Conservation (phyloP, 2,329 filamentous ascomycete genomes). For the Cryphonectria radicalis region DNA sequence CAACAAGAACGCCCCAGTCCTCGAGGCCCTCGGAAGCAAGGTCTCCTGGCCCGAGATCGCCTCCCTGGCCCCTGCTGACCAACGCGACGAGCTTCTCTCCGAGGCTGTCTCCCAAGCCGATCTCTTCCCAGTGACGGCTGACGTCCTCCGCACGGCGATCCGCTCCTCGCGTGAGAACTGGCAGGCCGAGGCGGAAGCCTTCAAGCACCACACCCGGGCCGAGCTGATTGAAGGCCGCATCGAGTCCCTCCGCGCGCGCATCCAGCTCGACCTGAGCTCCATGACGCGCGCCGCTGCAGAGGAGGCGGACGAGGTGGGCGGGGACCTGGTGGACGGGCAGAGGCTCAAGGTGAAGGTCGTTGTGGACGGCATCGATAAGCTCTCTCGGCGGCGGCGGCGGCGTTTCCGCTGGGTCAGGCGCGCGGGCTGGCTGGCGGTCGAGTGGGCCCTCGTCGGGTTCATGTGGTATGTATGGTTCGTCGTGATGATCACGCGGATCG, state of each 20-base stretch:
- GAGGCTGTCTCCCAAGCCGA: slow-evolving; percentile 47
- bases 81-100: slow-evolving; percentile 37
- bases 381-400: slow-evolving; percentile 69
- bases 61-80: slow-evolving; percentile 43
- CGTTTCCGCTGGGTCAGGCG: slow-evolving; percentile 75
- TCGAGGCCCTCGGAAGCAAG: slow-evolving; percentile 31
- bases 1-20: slow-evolving; percentile 33
- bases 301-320: slow-evolving; percentile 77
- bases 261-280: slow-evolving; percentile 58
- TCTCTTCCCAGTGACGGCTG: slow-evolving; percentile 56
- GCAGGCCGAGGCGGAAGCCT: slow-evolving; percentile 62
- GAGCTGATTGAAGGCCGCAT: slow-evolving; percentile 59
- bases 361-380: slow-evolving; percentile 76
- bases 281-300: slow-evolving; percentile 72
- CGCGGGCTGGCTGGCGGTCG: slow-evolving; percentile 78
- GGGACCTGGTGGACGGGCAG: slow-evolving; percentile 75
- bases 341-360: slow-evolving; percentile 81
- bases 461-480: slow-evolving; percentile 96
- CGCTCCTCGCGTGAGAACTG: slow-evolving; percentile 56
- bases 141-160: slow-evolving; percentile 54
- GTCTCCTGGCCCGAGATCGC: slow-evolving; percentile 50
- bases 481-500: slow-evolving; percentile 74
- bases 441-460: slow-evolving; percentile 85
- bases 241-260: slow-evolving; percentile 50
- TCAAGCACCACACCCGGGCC: slow-evolving; percentile 60